phyloP scores from a whole-genome alignment of 1,139 yeast genomes.

The Debaryomycetaceae sp. region DNA sequence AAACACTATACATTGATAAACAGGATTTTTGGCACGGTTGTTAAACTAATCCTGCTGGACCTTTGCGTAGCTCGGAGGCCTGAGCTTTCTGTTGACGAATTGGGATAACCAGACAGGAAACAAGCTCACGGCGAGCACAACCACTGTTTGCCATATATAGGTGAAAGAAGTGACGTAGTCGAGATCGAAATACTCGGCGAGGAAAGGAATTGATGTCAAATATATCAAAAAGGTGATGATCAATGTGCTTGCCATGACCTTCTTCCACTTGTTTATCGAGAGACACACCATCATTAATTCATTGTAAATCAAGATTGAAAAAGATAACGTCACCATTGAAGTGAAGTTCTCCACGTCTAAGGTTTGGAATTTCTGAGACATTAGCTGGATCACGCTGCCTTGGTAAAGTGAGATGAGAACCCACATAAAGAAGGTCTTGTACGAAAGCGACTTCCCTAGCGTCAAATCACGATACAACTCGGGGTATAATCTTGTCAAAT shows the following conservation, averaged over 20 bases:
- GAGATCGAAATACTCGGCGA: conserved; percentile 80
- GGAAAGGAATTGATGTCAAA: conserved; percentile 73
- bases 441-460: conserved; percentile 80
- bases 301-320: conserved; percentile 73
- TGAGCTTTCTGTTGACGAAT: conserved; percentile 65
- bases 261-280: conserved; percentile 88
- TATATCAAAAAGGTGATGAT: conserved; percentile 65
- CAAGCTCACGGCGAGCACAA: conserved; percentile 67
- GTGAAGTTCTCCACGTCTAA: conserved; percentile 52
- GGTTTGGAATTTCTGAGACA: conserved; percentile 74
- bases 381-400: conserved; percentile 76
- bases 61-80: conserved; percentile 97
- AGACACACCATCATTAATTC: conserved; percentile 93
- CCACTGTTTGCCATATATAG: conserved; percentile 67
- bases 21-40: background rate
- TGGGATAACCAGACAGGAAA: conserved; percentile 89
- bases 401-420: conserved; percentile 82
- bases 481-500: conserved; percentile 85
- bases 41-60: conserved; percentile 62
- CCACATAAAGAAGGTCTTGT: conserved; percentile 89
- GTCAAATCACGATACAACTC: conserved; percentile 92
- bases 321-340: conserved; percentile 82
- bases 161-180: conserved; percentile 53
- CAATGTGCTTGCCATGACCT: conserved; percentile 70
- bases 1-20: background rate